A percentile compares a stretch with the other conserved stretches of the same genome.
Evolutionary conservation across 495 filamentous ascomycete species (phyloP).

Genomic region (Astrothelium subdiscretum): DNA sequence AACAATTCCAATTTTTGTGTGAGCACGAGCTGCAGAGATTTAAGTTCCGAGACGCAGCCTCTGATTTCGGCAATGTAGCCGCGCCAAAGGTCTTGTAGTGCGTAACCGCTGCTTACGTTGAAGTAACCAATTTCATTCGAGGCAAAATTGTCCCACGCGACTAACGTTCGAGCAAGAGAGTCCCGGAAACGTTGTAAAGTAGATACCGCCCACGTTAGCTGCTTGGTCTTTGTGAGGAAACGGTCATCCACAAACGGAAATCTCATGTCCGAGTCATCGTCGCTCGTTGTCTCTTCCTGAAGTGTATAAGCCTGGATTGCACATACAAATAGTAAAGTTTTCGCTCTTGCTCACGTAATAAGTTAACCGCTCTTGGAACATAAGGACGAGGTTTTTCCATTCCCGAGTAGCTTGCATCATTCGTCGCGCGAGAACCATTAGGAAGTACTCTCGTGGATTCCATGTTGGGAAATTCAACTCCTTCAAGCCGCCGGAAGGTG

Average conservation of each 20-base stretch:
- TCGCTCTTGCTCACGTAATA: slow-evolving; percentile 7
- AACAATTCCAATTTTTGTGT: slow-evolving; percentile 13
- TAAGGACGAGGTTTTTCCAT: slow-evolving; percentile 3
- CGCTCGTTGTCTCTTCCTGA: slow-evolving; percentile 7
- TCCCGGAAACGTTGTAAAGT: slow-evolving; percentile 7
- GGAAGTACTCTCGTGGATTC: slow-evolving; percentile 22
- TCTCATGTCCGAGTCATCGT: not conserved
- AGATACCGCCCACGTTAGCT: slow-evolving; percentile 1
- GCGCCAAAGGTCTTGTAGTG: slow-evolving; percentile 2
- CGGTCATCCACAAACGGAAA: slow-evolving; percentile 7
- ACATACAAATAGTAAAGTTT: not conserved
- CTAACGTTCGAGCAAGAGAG: slow-evolving; percentile 5
- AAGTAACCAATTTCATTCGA: slow-evolving; percentile 1
- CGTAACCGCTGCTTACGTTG: not conserved
- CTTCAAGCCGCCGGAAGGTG: slow-evolving; percentile 12
- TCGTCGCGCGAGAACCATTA: slow-evolving; percentile 14
- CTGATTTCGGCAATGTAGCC: slow-evolving; percentile 5
- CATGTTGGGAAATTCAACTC: slow-evolving; percentile 14
- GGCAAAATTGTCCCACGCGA: slow-evolving; percentile 9
- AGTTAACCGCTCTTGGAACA: slow-evolving; percentile 3
- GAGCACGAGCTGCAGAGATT: slow-evolving; percentile 1
- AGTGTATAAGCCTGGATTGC: not conserved
- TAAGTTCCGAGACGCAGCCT: slow-evolving; percentile 5
- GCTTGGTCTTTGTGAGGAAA: slow-evolving; percentile 1
- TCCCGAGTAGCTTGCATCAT: slow-evolving; percentile 15